Evolutionary conservation across 805 yeast species (phyloP).

Genomic region (Candida coleopterorum): DNA sequence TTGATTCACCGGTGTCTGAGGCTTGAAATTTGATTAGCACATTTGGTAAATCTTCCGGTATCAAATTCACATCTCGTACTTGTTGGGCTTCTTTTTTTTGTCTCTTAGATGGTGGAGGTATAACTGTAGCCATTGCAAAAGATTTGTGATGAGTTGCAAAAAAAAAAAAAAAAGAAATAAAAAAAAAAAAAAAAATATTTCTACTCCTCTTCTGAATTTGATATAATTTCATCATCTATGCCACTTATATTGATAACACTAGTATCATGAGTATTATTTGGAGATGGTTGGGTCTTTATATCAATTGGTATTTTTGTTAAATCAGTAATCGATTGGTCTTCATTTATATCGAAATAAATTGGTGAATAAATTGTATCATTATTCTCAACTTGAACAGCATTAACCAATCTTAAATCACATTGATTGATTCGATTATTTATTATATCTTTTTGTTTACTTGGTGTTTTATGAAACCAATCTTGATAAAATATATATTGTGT

Average conservation of each 20-base stretch:
- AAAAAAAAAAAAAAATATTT: background rate
- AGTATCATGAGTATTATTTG: slow-evolving; percentile 5
- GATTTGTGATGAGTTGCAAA: background rate
- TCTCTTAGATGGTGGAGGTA: slow-evolving; percentile 92
- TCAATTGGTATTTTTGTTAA: slow-evolving; percentile 1
- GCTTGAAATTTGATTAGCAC: slow-evolving; percentile 89
- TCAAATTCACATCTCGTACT: slow-evolving; percentile 66
- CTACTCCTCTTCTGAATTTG: slow-evolving; percentile 1
- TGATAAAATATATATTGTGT: slow-evolving; percentile 26
- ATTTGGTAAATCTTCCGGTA: slow-evolving; percentile 79
- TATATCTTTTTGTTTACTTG: too few relatives aligned
- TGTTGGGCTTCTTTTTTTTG: slow-evolving; percentile 80
- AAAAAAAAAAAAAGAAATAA: background rate
- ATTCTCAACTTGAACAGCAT: slow-evolving; percentile 13
- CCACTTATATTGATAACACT: slow-evolving; percentile 2
- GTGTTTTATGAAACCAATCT: slow-evolving; percentile 30
- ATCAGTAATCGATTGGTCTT: slow-evolving; percentile 2
- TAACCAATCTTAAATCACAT: slow-evolving; percentile 14
- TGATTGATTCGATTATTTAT: too few relatives aligned
- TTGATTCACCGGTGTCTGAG: slow-evolving; percentile 81
- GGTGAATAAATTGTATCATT: slow-evolving; percentile 12
- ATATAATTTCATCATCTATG: background rate
- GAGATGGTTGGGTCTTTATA: slow-evolving; percentile 2
- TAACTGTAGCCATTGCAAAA: slow-evolving; percentile 72
- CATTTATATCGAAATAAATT: slow-evolving; percentile 22